Base-by-base conservation (phyloP, 2,329 filamentous ascomycete genomes). In the Pseudogymnoascus sp. region DNA sequence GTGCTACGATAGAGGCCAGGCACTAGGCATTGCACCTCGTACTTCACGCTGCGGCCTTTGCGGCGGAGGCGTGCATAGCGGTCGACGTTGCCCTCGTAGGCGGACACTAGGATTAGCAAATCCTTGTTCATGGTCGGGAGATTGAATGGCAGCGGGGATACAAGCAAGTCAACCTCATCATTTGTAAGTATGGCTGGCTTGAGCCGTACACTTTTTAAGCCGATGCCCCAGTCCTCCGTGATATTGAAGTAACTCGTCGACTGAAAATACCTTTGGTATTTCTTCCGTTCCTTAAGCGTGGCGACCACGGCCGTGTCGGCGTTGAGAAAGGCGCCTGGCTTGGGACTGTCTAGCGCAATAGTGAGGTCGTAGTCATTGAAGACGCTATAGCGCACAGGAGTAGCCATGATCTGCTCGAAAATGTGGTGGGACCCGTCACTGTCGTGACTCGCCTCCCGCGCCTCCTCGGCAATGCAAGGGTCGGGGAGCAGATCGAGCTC, bases 401-500 rank as follows among this genome's bases (percentile, higher is more conserved):
- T 11, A 0, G 60, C 54, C 65, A 76, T 72, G 22, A 77, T 72
- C 0, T 54, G 1, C 14, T 73, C 57, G 60, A 68, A 74, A 8
- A 76, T 76, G 8, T 50, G 60, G 1, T 16, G 38, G 6, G 57
- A 25, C 2, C 64, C 65, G 4, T 65, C 61, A 14, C 47, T 34
- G 18, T 25, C 35, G 30, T 12, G 18, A 22, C 25, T 39, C 30
- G 60, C 69, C 14, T 76, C 72, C 5, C 71, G 67, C 6, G 75
- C 74, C 62, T 77, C 75, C 59, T 76, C 76, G 0, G 75, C 74
- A 28, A 77, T 71, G 34, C 69, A 67, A 5, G 72, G 68, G 32
- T 77, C 75, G 1, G 76, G 74, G 1, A 77, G 66, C 6, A 75
- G 60, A 57, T 73, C 64, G 2, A 77, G 69, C 59, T 76, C 72